Evolutionary conservation across 2,329 filamentous ascomycete genomes (phyloP).

Genomic region (Lanzia echinophila): DNA sequence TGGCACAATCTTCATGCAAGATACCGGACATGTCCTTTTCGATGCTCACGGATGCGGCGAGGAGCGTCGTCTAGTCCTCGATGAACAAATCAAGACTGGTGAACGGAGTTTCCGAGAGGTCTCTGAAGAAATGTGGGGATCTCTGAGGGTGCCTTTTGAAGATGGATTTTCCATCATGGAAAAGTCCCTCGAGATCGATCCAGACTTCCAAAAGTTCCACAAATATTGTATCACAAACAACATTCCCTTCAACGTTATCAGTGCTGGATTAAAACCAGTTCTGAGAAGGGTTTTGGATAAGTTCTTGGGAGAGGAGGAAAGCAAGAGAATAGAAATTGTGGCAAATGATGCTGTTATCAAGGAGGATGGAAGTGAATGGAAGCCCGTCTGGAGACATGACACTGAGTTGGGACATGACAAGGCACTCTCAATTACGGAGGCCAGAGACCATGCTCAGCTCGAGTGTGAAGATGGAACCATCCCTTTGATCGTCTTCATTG

Average conservation of each 20-base stretch:
- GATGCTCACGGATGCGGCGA: constrained; percentile 58
- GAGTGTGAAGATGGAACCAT: constrained; percentile 53
- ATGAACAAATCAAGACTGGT: constrained; percentile 57
- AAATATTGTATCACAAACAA: constrained; percentile 54
- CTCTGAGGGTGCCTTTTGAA: constrained; percentile 58
- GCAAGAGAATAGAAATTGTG: constrained; percentile 52
- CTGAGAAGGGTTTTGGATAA: constrained; percentile 54
- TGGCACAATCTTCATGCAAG: constrained; percentile 66
- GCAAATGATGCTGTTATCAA: constrained; percentile 59
- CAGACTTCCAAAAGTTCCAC: constrained; percentile 58
- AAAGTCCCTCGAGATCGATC: constrained; percentile 54
- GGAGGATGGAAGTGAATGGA: constrained; percentile 53
- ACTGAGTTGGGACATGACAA: constrained; percentile 62
- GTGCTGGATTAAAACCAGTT: constrained; percentile 59
- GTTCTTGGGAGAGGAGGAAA: constrained; percentile 50
- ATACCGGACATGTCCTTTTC: constrained; percentile 63
- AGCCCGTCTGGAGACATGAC: constrained; percentile 61
- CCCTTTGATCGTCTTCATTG: constrained; percentile 63
- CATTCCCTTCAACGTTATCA: constrained; percentile 65
- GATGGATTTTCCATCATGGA: constrained; percentile 61
- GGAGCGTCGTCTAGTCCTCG: constrained; percentile 47
- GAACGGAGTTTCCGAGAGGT: constrained; percentile 62
- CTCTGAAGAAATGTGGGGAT: constrained; percentile 68
- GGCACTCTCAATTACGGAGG: constrained; percentile 56
- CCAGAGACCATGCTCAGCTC: constrained; percentile 46